Base-by-base conservation (phyloP, 495 filamentous ascomycete genomes). In the Hapsidospora chrysogenum region DNA sequence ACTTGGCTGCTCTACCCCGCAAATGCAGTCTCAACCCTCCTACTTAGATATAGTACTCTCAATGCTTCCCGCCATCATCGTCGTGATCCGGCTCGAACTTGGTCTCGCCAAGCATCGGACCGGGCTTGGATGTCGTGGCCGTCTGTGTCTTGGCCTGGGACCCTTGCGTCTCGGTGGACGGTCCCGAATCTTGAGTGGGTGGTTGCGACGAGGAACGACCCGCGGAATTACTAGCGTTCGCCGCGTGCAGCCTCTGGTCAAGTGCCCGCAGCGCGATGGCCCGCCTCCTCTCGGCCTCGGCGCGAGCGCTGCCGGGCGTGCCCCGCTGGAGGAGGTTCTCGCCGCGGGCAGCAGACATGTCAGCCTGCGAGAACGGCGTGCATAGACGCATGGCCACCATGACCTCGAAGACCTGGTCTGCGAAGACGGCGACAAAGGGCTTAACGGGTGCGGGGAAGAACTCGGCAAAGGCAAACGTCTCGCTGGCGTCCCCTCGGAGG, bases 381-480 rank as follows among this genome's bases (percentile, higher is more conserved):
- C 85, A 83, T 30, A 96, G 52, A 31, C 66, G 71, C 47, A 86
- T 47, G 4, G 78, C 51, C 3, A 95, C 76, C 0, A 95, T 61
- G 10, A 76, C 45, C 29, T 68, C 64, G 54, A 86, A 95, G 15
- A 94, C 55, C 35, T 72, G 64, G 31, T 83, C 76, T 14, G 81
- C 71, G 20, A 95, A 49, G 33, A 70, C 65, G 14, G 78, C 66
- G 38, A 96, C 65, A 10, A 83, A 69, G 3, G 80, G 76, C 36
- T 92, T 83, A 11, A 84, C 62, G 19, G 75, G 72, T 29, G 92
- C 87, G 2, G 89, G 89, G 60, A 95, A 96, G 54, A 97, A 95
- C 48, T 82, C 80, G 40, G 86, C 77, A 50, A 94, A 92, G 23
- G 83, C 76, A 48, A 97, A 96, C 1, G 86, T 93, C 51, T 97